A percentile compares a stretch with the other conserved stretches of the same genome.
Conservation (phyloP, 441 rosid species). For the Gossypium gossypioides region DNA sequence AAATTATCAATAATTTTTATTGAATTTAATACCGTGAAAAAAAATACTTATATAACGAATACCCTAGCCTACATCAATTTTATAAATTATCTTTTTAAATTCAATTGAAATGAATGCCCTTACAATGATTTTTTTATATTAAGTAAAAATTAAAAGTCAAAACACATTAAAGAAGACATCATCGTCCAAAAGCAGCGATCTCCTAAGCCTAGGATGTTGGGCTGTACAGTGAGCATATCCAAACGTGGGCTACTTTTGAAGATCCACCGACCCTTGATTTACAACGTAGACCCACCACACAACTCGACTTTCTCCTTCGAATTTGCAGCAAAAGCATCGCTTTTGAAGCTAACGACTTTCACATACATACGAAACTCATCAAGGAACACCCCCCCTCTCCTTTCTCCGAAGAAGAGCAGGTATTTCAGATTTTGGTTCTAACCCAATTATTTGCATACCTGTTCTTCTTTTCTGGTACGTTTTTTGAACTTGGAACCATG, state of each 20-base stretch:
- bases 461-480: slow-evolving; percentile 19
- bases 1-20: too few relatives aligned
- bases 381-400: neutral
- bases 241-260: neutral
- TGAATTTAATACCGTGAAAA: too few relatives aligned
- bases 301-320: neutral
- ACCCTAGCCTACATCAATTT: too few relatives aligned
- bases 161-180: too few relatives aligned
- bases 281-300: neutral
- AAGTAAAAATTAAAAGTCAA: too few relatives aligned
- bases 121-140: too few relatives aligned
- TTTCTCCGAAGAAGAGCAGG: slow-evolving; percentile 11
- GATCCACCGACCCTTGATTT: neutral
- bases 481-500: neutral
- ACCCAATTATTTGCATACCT: neutral
- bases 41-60: too few relatives aligned
- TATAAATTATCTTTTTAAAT: too few relatives aligned
- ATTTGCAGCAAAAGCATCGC: neutral
- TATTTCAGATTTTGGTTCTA: neutral
- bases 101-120: too few relatives aligned
- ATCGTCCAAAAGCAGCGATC: neutral
- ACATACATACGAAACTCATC: neutral
- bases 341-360: neutral
- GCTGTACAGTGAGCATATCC: neutral
- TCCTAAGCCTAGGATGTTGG: neutral